Evolutionary conservation across 306 rosid species (phyloP).

Genomic region (Prunus davidiana): DNA sequence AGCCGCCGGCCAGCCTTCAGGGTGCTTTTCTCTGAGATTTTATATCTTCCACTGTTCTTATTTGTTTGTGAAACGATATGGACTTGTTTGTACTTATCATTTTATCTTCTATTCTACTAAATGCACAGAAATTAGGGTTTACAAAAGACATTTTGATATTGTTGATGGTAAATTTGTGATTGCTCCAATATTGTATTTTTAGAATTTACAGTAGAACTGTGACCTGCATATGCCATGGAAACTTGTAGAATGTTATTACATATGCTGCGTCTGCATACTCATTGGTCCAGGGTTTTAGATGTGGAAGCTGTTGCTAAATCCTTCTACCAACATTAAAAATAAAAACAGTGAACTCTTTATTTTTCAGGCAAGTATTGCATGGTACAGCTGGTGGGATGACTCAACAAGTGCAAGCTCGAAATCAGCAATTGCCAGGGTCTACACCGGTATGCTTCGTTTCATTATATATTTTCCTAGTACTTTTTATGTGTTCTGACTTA

Average conservation of each 20-base stretch:
- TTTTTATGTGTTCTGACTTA: conserved; percentile 31
- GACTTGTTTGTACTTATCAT: background rate
- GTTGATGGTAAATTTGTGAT: conserved; percentile 1
- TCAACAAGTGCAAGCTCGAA: conserved; percentile 90
- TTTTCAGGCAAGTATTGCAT: conserved; percentile 90
- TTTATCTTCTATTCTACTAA: background rate
- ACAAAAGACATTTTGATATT: background rate
- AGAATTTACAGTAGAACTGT: background rate
- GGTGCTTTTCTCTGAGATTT: conserved; percentile 42
- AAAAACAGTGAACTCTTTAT: conserved; percentile 16
- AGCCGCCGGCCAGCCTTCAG: conserved; percentile 88
- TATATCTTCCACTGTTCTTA: background rate
- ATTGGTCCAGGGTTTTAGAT: background rate
- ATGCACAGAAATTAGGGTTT: background rate
- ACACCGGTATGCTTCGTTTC: conserved; percentile 53
- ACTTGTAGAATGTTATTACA: background rate
- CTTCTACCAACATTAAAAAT: conserved; percentile 27
- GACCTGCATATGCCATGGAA: background rate
- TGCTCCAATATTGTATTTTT: background rate
- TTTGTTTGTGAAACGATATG: background rate
- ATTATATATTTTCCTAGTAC: conserved; percentile 12
- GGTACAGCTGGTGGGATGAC: conserved; percentile 82
- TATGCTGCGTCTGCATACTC: conserved; percentile 9
- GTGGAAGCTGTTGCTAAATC: conserved; percentile 9
- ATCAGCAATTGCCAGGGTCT: conserved; percentile 87